These are phyloP conservation scores for Mortierella sp. DNA, from an alignment of 371 early-diverging fungal genomes.

Conservation along the genomic window DNA sequence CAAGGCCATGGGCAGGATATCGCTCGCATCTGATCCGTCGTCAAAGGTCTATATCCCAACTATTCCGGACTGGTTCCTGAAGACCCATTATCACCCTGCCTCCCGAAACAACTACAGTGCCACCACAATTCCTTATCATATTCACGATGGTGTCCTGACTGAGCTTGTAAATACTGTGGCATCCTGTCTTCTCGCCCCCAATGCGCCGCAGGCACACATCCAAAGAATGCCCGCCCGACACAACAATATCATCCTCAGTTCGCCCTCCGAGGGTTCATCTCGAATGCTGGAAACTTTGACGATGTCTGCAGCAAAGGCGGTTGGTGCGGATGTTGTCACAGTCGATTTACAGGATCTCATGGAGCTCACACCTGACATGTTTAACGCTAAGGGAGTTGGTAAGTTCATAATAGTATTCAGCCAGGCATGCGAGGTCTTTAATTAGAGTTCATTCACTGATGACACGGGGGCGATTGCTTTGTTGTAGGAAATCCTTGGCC, in stretches of 20 bases:
- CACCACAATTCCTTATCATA: conserved; percentile 25
- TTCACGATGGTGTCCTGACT: conserved; percentile 22
- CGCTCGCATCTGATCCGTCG: background rate
- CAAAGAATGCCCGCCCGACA: conserved; percentile 44
- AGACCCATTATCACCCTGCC: conserved; percentile 19
- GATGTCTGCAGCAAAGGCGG: conserved; percentile 52
- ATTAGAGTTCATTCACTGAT: background rate
- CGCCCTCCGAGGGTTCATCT: conserved; percentile 47
- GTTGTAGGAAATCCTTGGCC: conserved; percentile 45
- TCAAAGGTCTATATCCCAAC: conserved; percentile 30
- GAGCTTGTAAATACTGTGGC: conserved; percentile 37
- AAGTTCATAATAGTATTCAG: background rate
- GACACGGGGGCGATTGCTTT: background rate
- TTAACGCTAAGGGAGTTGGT: conserved; percentile 45
- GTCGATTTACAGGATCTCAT: conserved; percentile 64
- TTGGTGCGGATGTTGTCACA: conserved; percentile 50
- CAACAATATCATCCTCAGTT: conserved; percentile 45
- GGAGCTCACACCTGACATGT: conserved; percentile 57
- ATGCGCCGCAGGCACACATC: conserved; percentile 19
- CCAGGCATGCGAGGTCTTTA: no score
- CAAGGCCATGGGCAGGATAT: background rate
- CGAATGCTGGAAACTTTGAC: conserved; percentile 49
- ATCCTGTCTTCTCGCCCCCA: conserved; percentile 31
- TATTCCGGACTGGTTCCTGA: conserved; percentile 31
- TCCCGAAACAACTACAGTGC: conserved; percentile 13